These are phyloP conservation scores for Diaporthe vaccinii DNA, from an alignment of 2,329 filamentous ascomycete species.

Conservation along the genomic window DNA sequence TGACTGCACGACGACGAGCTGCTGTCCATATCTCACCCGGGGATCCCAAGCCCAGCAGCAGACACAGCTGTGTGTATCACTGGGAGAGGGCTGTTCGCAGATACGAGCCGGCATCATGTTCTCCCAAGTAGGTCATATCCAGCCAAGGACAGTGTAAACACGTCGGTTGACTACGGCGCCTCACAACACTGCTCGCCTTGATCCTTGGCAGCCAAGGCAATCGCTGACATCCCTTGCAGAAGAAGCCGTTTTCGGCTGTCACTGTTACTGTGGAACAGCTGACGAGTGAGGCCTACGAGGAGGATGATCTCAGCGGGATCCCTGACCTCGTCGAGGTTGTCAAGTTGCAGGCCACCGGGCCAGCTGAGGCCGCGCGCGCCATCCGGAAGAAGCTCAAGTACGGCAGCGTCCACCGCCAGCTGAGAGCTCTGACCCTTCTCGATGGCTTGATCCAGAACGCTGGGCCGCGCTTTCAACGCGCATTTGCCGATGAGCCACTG, in stretches of 20 bases:
- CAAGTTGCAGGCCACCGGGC: constrained; percentile 87
- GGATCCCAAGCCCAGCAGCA: background rate
- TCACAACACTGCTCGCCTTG: constrained; percentile 4
- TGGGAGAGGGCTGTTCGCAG: background rate
- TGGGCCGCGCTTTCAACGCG: constrained; percentile 85
- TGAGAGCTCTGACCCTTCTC: constrained; percentile 88
- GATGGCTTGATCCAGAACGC: constrained; percentile 97
- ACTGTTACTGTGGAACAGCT: constrained; percentile 93
- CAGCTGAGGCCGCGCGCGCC: constrained; percentile 89
- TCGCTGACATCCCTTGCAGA: constrained; percentile 55
- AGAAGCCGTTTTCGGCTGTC: constrained; percentile 93
- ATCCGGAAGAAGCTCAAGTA: constrained; percentile 99
- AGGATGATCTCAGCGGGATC: constrained; percentile 92
- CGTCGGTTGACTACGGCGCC: background rate
- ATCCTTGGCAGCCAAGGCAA: background rate
- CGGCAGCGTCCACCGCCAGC: constrained; percentile 91
- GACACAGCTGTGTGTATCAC: background rate
- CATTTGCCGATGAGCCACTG: constrained; percentile 90
- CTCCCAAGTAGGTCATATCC: constrained; percentile 38
- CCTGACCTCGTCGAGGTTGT: constrained; percentile 96
- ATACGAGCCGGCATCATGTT: constrained; percentile 36
- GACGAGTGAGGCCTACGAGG: constrained; percentile 89
- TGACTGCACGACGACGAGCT: constrained; percentile 1
- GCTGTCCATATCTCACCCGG: background rate
- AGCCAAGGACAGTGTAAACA: background rate